Base-by-base conservation (phyloP, 305 asterid species). In the Solanum hybrid region DNA sequence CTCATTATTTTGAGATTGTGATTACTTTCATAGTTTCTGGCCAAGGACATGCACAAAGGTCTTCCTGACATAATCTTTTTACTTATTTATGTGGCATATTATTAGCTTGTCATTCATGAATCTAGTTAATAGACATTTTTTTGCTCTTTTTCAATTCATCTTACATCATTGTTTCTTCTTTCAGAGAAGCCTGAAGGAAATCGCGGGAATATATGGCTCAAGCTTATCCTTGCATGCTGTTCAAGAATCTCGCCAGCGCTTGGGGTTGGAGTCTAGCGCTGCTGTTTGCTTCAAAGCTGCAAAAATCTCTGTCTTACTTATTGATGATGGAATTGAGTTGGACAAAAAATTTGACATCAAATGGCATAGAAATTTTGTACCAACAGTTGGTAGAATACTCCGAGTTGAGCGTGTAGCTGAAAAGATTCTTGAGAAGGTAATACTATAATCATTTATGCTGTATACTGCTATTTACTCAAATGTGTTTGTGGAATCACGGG, bases 141-240 rank as follows among this genome's bases (percentile, higher is more conserved):
- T 84, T 84, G 42, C 33, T 33, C 77, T 57, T 82, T 85, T 85
- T 40, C 76, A 22, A 84, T 51, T 29, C 20, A 46, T 33, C 88
- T 85, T 31, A 57, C 40, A 85, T 85, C n/a, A 57, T 3, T 6
- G 33, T 57, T 57, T 57, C n/a, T 33, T 85, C 14, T 57, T 89
- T 37, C 86, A 97, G 99, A 95, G 99, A 94, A 97, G 98, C 93
- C 91, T 97, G 91, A 96, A 91, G 93, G 99, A 97, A 92, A 94
- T 97, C 64, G 94, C 97, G 12, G 91, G 91, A 89, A 93, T 97
- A 11, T 97, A 97, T 93, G 98, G 97, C 81, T 91, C 94, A 76
- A 92, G 93, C 67, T 29, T 90, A 86, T 93, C 99, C 40, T 92
- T 97, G 92, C 92, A 92, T 88, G 97, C 92, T 37, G 95, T 97